These are phyloP conservation scores for Mortierella sp. DNA, from an alignment of 371 early-diverging fungal species.

Conservation along the genomic window DNA sequence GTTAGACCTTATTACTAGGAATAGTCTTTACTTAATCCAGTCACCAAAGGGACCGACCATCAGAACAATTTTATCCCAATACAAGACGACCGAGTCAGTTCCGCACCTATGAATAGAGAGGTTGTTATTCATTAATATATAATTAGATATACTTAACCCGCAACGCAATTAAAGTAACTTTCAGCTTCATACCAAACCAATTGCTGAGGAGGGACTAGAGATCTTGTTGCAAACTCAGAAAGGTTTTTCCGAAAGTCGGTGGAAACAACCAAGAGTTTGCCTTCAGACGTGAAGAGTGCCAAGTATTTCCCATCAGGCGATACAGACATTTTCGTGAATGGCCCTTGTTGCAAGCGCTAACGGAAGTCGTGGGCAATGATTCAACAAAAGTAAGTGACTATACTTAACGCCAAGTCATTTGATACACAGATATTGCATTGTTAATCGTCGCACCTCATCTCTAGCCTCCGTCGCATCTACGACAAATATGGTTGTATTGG, in stretches of 20 bases:
- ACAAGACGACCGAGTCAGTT: conserved; percentile 91
- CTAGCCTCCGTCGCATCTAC: conserved; percentile 85
- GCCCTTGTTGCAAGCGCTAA: conserved; percentile 88
- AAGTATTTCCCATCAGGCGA: conserved; percentile 95
- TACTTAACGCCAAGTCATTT: background rate
- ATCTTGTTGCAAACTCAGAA: conserved; percentile 85
- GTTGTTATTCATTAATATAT: background rate
- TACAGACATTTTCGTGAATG: conserved; percentile 87
- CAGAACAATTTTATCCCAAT: conserved; percentile 85
- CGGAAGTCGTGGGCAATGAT: background rate
- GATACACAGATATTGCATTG: background rate
- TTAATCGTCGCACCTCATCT: conserved; percentile 77
- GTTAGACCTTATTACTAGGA: background rate
- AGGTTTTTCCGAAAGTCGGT: conserved; percentile 94
- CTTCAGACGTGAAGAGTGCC: conserved; percentile 85
- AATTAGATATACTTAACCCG: background rate
- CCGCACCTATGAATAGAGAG: conserved; percentile 81
- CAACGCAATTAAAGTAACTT: background rate
- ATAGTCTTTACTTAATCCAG: conserved; percentile 74
- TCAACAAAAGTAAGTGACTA: background rate
- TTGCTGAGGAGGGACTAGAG: conserved; percentile 78
- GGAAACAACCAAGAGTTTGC: conserved; percentile 93
- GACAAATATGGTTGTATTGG: conserved; percentile 80
- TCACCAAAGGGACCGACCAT: conserved; percentile 96
- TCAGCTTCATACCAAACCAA: conserved; percentile 79